These are phyloP conservation scores for Penstemon barbatus DNA, from an alignment of 257 asterid genomes.

Conservation along the genomic window DNA sequence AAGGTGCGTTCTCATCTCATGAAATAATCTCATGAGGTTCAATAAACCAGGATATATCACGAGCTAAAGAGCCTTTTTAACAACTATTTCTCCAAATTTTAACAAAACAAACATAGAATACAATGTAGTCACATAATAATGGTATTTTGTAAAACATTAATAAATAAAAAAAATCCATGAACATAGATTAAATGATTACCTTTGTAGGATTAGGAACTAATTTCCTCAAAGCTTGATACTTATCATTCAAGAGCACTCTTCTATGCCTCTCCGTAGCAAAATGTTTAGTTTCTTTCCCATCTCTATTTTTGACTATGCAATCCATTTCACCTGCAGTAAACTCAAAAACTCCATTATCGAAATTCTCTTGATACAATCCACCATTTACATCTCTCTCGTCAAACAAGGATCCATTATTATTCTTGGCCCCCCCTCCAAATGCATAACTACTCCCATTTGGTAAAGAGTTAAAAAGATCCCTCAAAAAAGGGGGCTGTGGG, in stretches of 20 bases:
- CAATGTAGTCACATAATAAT: too few relatives aligned
- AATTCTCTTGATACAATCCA: conserved; percentile 45
- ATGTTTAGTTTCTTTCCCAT: conserved; percentile 66
- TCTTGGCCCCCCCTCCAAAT: conserved; percentile 36
- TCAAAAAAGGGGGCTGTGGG: conserved; percentile 70
- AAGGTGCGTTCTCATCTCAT: too few relatives aligned
- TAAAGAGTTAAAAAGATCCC: conserved; percentile 76
- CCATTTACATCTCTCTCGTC: conserved; percentile 53
- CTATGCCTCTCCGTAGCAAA: conserved; percentile 76
- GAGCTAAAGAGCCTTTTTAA: too few relatives aligned
- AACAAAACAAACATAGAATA: neutral
- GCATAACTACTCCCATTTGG: conserved; percentile 53
- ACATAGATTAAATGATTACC: conserved; percentile 38
- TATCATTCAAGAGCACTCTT: conserved; percentile 67
- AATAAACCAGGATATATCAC: too few relatives aligned
- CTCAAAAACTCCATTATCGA: conserved; percentile 61
- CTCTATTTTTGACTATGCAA: conserved; percentile 45
- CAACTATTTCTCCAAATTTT: too few relatives aligned
- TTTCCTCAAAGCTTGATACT: conserved; percentile 51
- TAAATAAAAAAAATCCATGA: neutral
- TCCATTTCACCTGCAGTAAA: conserved; percentile 59
- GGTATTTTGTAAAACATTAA: neutral
- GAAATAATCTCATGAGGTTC: too few relatives aligned
- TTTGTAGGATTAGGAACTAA: conserved; percentile 72
- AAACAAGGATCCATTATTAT: conserved; percentile 44